Evolutionary conservation across 352 stramenopile species (phyloP).

Genomic region (Phytophthora pistaciae): DNA sequence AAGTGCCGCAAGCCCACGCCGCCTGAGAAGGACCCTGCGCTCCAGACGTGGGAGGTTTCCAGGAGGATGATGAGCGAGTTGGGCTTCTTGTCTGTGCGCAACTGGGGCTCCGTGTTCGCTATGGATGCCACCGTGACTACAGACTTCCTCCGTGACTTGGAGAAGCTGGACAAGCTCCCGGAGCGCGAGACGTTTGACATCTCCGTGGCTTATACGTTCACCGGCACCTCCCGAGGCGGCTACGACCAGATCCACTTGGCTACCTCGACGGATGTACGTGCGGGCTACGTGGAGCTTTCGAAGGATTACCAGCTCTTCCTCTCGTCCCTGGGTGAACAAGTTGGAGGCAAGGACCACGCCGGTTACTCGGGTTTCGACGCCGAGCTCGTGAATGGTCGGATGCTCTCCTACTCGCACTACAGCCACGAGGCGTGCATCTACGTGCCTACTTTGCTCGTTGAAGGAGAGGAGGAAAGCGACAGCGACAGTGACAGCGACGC

Average conservation of each 20-base stretch:
- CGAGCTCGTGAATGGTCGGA: conserved; percentile 47
- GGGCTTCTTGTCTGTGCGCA: conserved; percentile 84
- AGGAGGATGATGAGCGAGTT: conserved; percentile 87
- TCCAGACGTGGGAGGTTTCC: conserved; percentile 80
- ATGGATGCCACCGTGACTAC: conserved; percentile 64
- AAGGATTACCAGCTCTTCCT: conserved; percentile 84
- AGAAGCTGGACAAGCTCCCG: conserved; percentile 78
- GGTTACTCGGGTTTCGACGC: conserved; percentile 62
- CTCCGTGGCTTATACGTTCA: conserved; percentile 77
- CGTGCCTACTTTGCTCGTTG: conserved; percentile 73
- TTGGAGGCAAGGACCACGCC: conserved; percentile 50
- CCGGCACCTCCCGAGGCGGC: conserved; percentile 69
- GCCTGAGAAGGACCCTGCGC: conserved; percentile 59
- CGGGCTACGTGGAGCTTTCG: conserved; percentile 51
- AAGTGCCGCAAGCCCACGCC: conserved; percentile 52
- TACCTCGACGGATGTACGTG: conserved; percentile 55
- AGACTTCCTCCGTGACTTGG: conserved; percentile 71
- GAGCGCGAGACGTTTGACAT: conserved; percentile 88
- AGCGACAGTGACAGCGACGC: conserved; percentile 48
- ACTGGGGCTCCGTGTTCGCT: conserved; percentile 85
- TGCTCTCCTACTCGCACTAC: conserved; percentile 84
- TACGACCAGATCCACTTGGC: conserved; percentile 83
- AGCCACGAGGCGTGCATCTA: conserved; percentile 85
- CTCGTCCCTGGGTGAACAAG: conserved; percentile 65
- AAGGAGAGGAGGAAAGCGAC: conserved; percentile 39